Percentiles rank a stretch among this genome's conserved stretches.
phyloP scores from a whole-genome alignment of 768 basidiomycete species.

The Pleurotus tuoliensis region DNA sequence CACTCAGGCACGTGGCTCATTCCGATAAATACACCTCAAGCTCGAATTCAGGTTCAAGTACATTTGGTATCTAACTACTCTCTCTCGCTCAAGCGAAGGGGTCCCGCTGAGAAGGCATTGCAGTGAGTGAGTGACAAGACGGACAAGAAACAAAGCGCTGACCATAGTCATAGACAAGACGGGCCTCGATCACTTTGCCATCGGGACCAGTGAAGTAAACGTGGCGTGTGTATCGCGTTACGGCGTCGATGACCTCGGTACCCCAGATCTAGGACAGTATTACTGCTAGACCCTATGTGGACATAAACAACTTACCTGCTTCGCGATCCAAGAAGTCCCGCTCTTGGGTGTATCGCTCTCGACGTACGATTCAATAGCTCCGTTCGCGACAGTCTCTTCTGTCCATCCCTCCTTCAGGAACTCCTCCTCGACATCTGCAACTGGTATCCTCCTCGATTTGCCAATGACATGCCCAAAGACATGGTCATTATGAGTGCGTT shows the following conservation, averaged over 20 bases:
- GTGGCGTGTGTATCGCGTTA: constrained; percentile 58
- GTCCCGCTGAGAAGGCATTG: too few relatives aligned
- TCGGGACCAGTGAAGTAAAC: constrained; percentile 60
- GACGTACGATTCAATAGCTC: constrained; percentile 42
- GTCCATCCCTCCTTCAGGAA: constrained; percentile 40
- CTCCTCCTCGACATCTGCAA: constrained; percentile 42
- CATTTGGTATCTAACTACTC: too few relatives aligned
- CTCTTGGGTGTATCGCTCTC: constrained; percentile 66
- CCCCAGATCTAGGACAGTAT: constrained; percentile 49
- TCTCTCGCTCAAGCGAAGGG: too few relatives aligned
- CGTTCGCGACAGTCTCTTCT: constrained; percentile 35
- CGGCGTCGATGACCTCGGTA: constrained; percentile 52
- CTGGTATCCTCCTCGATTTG: constrained; percentile 47
- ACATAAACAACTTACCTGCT: constrained; percentile 43
- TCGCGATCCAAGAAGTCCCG: constrained; percentile 52
- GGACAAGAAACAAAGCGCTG: constrained; percentile 19
- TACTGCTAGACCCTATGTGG: background rate
- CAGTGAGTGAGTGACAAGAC: background rate
- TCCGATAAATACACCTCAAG: too few relatives aligned
- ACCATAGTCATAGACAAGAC: constrained; percentile 69
- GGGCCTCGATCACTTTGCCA: constrained; percentile 51
- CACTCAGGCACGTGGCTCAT: too few relatives aligned
- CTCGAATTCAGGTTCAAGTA: too few relatives aligned
- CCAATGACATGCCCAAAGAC: constrained; percentile 59
- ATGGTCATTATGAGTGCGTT: constrained; percentile 49